Conservation (phyloP, 1,139 yeast genomes). For the Hanseniaspora uvarum region DNA sequence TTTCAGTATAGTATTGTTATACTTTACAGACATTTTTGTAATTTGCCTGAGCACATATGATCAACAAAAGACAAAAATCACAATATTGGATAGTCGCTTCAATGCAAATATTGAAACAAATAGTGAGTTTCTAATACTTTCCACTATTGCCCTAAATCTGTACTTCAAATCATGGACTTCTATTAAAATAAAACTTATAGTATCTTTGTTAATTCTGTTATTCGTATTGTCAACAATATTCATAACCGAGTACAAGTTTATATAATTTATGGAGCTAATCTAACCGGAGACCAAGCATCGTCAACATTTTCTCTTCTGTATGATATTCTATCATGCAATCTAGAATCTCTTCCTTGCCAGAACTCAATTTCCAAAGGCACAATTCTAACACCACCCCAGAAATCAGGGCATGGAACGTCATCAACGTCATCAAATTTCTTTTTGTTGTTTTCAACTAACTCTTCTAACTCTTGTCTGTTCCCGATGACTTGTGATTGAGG, state of each 20-base stretch:
- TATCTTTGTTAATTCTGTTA: neutral
- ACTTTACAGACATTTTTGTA: neutral
- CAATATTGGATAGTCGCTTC: no score
- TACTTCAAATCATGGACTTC: neutral
- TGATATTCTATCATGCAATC: conserved; percentile 84
- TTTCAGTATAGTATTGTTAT: neutral
- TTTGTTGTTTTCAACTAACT: conserved; percentile 39
- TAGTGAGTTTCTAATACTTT: neutral
- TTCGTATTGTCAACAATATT: neutral
- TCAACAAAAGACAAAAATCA: no score
- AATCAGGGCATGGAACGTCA: conserved; percentile 78
- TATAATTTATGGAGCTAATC: conserved; percentile 59
- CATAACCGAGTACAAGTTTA: neutral
- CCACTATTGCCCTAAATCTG: neutral
- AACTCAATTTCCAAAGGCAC: conserved; percentile 87
- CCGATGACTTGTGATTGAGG: conserved; percentile 64
- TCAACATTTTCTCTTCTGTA: conserved; percentile 48
- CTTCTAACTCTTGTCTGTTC: conserved; percentile 54
- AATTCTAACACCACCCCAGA: conserved; percentile 89
- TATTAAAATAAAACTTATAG: neutral
- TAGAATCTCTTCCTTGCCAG: conserved; percentile 90
- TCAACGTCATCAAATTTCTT: conserved; percentile 51
- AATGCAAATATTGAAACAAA: neutral
- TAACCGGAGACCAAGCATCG: conserved; percentile 49
- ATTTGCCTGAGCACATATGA: neutral